A percentile compares a stretch with the other conserved stretches of the same genome.
Evolutionary conservation across 345 rosid species (phyloP).

Genomic region (Syzygium aromaticum): DNA sequence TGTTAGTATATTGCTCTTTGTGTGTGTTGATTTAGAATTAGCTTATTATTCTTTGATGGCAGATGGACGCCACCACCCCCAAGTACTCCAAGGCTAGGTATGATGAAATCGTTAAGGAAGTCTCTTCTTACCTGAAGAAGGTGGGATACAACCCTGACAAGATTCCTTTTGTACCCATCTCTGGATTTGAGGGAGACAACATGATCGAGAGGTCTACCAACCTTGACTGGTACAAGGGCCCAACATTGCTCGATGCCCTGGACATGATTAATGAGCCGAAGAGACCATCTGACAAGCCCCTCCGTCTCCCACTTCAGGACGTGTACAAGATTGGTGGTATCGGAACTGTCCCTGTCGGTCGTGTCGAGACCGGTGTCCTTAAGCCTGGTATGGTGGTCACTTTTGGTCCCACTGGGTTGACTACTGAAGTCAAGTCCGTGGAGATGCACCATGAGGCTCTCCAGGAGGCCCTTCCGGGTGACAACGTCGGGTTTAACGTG

Average conservation of each 20-base stretch:
- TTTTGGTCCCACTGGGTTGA: slow-evolving; percentile 64
- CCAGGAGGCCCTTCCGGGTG: slow-evolving; percentile 70
- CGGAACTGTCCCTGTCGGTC: slow-evolving; percentile 79
- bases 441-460: slow-evolving; percentile 96
- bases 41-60: neutral
- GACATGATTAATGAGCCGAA: slow-evolving; percentile 63
- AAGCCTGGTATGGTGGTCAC: slow-evolving; percentile 84
- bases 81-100: slow-evolving; percentile 73
- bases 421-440: slow-evolving; percentile 84
- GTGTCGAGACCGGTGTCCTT: slow-evolving; percentile 60
- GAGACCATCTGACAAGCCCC: slow-evolving; percentile 91
- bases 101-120: slow-evolving; percentile 72
- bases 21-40: neutral
- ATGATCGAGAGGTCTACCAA: slow-evolving; percentile 78
- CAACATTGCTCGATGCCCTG: slow-evolving; percentile 65
- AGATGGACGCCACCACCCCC: slow-evolving; percentile 89
- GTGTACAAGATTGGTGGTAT: slow-evolving; percentile 89
- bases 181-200: slow-evolving; percentile 85
- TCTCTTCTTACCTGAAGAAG: slow-evolving; percentile 70
- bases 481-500: slow-evolving; percentile 76
- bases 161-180: slow-evolving; percentile 71
- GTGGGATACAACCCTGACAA: slow-evolving; percentile 73
- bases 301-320: slow-evolving; percentile 83
- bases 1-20: neutral
- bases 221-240: slow-evolving; percentile 81